These are phyloP conservation scores for Cryptococcus deneoformans DNA, from an alignment of 1,284 basidiomycete genomes.

Conservation along the genomic window DNA sequence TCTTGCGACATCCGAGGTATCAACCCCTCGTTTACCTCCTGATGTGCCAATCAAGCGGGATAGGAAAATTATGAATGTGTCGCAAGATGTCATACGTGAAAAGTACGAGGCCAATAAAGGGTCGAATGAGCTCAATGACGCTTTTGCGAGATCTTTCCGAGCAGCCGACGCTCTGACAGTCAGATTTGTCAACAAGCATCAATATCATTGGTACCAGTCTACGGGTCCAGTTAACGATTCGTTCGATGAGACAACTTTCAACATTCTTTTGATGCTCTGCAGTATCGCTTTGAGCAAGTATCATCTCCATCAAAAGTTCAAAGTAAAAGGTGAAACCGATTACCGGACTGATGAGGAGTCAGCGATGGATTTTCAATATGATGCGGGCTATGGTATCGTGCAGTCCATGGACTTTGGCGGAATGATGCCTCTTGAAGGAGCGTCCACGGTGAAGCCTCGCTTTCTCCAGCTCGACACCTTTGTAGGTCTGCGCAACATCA, in stretches of 20 bases:
- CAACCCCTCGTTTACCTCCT: background rate
- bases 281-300: background rate
- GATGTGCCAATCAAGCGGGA: background rate
- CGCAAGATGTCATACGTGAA: background rate
- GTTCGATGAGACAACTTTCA: conserved; percentile 7
- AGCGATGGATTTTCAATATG: background rate
- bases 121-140: background rate
- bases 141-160: conserved; percentile 1
- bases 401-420: conserved; percentile 13
- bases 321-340: background rate
- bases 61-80: conserved; percentile 2
- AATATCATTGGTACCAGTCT: conserved; percentile 10
- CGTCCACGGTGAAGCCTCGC: background rate
- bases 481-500: conserved; percentile 2
- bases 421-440: conserved; percentile 3
- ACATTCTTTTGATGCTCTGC: conserved; percentile 1
- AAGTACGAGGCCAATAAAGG: background rate
- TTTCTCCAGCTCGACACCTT: conserved; percentile 2
- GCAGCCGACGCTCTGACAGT: background rate
- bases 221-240: background rate
- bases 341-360: background rate
- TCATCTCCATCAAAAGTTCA: background rate
- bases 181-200: conserved; percentile 9
- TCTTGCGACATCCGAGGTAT: background rate
- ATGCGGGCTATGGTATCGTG: conserved; percentile 1